Percentiles rank a stretch among this genome's conserved stretches.
Evolutionary conservation across 202 grass and related monocot genomes (phyloP).

Genomic region (Saccharum hybrid): DNA sequence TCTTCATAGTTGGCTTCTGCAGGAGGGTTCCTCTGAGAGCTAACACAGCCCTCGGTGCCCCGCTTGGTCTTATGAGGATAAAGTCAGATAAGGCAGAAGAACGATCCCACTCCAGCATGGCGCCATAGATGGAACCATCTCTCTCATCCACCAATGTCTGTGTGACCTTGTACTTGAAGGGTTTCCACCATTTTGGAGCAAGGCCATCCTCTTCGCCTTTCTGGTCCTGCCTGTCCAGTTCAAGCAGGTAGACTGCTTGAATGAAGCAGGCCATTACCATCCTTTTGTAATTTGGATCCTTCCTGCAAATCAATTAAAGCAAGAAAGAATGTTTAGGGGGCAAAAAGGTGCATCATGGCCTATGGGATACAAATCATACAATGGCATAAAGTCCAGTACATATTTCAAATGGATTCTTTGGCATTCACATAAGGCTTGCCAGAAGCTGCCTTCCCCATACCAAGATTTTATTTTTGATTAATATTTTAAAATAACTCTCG

Average conservation of each 20-base stretch:
- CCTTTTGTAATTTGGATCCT: conserved; percentile 88
- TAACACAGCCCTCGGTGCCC: conserved; percentile 70
- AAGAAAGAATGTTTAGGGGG: conserved; percentile 10
- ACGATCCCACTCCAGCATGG: conserved; percentile 87
- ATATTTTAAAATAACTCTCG: neutral
- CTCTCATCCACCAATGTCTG: conserved; percentile 78
- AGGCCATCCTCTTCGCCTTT: conserved; percentile 70
- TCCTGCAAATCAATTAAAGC: conserved; percentile 66
- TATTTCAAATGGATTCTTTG: neutral
- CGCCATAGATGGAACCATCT: conserved; percentile 84
- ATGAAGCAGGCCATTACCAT: conserved; percentile 97
- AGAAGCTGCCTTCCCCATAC: conserved; percentile 28
- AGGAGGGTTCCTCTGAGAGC: conserved; percentile 80
- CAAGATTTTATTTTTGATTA: too few relatives aligned
- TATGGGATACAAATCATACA: neutral
- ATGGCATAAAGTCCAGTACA: neutral
- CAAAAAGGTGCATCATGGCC: neutral
- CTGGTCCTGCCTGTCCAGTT: conserved; percentile 85
- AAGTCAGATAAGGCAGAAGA: conserved; percentile 82
- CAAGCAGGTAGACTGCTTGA: conserved; percentile 85
- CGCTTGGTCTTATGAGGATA: conserved; percentile 76
- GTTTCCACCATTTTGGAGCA: conserved; percentile 92
- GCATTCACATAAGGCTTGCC: neutral
- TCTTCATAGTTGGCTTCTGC: conserved; percentile 76
- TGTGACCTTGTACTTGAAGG: conserved; percentile 88